Base-by-base conservation (phyloP, 78 protist species). In the Tieghemostelium lacteum region DNA sequence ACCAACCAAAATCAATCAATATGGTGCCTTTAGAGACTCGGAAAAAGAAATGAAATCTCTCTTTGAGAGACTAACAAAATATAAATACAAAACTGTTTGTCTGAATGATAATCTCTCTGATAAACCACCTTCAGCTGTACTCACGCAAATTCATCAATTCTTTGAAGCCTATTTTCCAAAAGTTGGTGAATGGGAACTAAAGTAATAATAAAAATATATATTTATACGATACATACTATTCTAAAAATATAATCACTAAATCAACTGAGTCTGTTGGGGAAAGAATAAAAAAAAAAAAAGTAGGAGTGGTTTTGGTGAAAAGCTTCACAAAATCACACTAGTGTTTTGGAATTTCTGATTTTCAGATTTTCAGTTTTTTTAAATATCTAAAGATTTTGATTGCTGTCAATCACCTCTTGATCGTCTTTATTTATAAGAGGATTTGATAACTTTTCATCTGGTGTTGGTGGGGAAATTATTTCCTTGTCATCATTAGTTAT, bases 401-500 rank as follows among this genome's bases (percentile, higher is more conserved):
- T n/a, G n/a, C n/a, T n/a, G n/a, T n/a, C n/a, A n/a, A n/a, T n/a
- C n/a, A n/a, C 52, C 6, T 45, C 6, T 45, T 45, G n/a, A 45
- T 45, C 52, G 6, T 45, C 10, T 45, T 45, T 45, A 14, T 6
- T 6, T 45, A 45, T 45, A 14, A 45, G 10, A 45, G 52, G 52
- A 45, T 45, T 45, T 45, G 52, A 45, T 10, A 45, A 45, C 10
- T 6, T 45, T 10, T 45, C 52, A 45, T 10, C 10, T 14, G 10
- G 10, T 14, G 52, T 45, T 14, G 6, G n/a, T 45, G 52, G 52
- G n/a, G n/a, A n/a, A n/a, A n/a, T n/a, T 31, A 40, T 24, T 66
- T 67, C 74, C 29, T 52, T 70, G 20, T 70, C 76, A 20, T 70
- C 49, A 50, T 70, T 70, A 49, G 17, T 24, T 3, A 70, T 24